Percentiles rank a stretch among this genome's conserved stretches.
phyloP scores from a whole-genome alignment of 1,284 basidiomycete genomes.

The Neolentinus lepideus region DNA sequence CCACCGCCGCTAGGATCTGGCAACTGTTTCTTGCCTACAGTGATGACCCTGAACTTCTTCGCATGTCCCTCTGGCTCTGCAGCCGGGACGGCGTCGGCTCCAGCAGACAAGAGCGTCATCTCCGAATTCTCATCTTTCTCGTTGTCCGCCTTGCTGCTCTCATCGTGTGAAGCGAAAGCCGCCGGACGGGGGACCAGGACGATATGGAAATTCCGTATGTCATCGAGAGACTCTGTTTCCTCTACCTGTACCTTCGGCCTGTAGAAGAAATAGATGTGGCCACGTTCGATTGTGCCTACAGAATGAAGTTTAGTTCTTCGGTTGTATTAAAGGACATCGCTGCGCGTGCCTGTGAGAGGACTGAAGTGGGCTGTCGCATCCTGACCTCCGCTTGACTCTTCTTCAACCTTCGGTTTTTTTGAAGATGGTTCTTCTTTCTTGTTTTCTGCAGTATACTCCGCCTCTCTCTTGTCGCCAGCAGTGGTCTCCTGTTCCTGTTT shows the following conservation, averaged over 20 bases:
- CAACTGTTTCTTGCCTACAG: slow-evolving; percentile 57
- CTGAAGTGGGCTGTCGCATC: neutral
- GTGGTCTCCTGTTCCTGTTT: slow-evolving; percentile 13
- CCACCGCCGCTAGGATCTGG: slow-evolving; percentile 38
- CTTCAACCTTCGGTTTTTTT: slow-evolving; percentile 19
- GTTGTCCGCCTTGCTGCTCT: slow-evolving; percentile 11
- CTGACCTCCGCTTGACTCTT: neutral
- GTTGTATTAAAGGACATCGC: neutral
- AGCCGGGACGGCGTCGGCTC: slow-evolving; percentile 43
- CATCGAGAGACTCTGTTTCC: slow-evolving; percentile 48
- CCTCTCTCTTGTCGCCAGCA: slow-evolving; percentile 8
- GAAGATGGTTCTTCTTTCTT: slow-evolving; percentile 10
- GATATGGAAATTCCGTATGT: slow-evolving; percentile 56
- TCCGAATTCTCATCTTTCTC: slow-evolving; percentile 22
- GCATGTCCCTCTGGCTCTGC: slow-evolving; percentile 25
- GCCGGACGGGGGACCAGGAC: slow-evolving; percentile 51
- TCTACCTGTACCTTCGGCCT: slow-evolving; percentile 54
- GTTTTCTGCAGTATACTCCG: slow-evolving; percentile 3
- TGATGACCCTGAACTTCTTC: slow-evolving; percentile 45
- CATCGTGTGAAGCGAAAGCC: slow-evolving; percentile 24
- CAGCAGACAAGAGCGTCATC: slow-evolving; percentile 33
- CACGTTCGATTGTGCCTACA: slow-evolving; percentile 46
- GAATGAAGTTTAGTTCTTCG: neutral
- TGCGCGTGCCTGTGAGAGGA: slow-evolving; percentile 14
- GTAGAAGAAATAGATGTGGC: slow-evolving; percentile 65